Percentiles rank a stretch among this genome's conserved stretches.
Evolutionary conservation across 768 basidiomycete genomes (phyloP).

Genomic region (Glaciozyma martinii): DNA sequence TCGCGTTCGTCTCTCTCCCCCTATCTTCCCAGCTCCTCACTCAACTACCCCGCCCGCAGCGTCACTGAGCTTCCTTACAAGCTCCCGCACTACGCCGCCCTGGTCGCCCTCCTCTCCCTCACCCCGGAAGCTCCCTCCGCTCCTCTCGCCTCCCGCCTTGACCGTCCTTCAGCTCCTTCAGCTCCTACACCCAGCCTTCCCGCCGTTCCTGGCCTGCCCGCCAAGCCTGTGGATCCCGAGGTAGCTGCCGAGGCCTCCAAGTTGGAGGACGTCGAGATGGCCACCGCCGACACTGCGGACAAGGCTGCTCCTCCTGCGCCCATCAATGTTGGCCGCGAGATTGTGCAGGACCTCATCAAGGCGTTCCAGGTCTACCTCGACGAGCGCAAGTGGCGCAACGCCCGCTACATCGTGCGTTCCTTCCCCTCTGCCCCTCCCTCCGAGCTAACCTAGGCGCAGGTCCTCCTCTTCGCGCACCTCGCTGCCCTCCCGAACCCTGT

Average conservation of each 20-base stretch:
- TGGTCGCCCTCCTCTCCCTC: conserved; percentile 55
- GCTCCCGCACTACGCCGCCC: conserved; percentile 74
- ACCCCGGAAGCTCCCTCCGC: conserved; percentile 4
- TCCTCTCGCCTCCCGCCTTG: conserved; percentile 12
- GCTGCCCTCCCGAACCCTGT: conserved; percentile 46
- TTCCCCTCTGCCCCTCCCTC: conserved; percentile 3
- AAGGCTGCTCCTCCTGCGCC: conserved; percentile 40
- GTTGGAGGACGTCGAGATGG: conserved; percentile 36
- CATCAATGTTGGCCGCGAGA: conserved; percentile 52
- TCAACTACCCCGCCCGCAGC: not conserved
- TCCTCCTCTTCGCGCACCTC: conserved; percentile 83
- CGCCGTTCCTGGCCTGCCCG: not conserved
- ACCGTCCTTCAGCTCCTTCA: not conserved
- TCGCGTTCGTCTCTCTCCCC: conserved; percentile 35
- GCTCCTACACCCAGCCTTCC: no score
- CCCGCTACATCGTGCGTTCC: conserved; percentile 67
- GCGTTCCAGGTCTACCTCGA: conserved; percentile 83
- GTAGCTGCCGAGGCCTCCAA: not conserved
- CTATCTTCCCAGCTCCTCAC: not conserved
- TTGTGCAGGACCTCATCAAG: conserved; percentile 83
- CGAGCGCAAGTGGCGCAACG: conserved; percentile 81
- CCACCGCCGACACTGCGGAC: conserved; percentile 41
- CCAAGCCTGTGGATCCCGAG: conserved; percentile 13
- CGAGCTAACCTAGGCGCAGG: conserved; percentile 46
- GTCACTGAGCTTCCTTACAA: conserved; percentile 84